Evolutionary conservation across 306 rosid genomes (phyloP).

Genomic region (Sicyos edulis): DNA sequence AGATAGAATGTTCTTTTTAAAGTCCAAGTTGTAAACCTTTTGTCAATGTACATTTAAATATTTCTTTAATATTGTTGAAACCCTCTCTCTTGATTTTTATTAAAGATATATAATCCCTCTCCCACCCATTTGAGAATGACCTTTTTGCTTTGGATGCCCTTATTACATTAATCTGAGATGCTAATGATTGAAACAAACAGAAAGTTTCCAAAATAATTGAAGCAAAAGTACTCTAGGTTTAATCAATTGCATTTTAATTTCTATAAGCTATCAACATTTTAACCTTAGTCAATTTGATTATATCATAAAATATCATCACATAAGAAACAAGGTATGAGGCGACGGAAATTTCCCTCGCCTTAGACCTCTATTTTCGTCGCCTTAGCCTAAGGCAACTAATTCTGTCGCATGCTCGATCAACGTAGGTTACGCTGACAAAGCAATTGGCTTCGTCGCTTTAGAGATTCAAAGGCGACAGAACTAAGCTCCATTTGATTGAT

Average conservation of each 20-base stretch:
- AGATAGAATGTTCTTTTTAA: conserved; percentile 12
- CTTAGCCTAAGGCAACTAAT: too few relatives aligned
- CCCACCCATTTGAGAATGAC: background rate
- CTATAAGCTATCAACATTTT: background rate
- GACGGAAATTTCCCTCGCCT: too few relatives aligned
- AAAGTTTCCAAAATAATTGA: background rate
- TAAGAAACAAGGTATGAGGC: too few relatives aligned
- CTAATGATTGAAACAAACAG: background rate
- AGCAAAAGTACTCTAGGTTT: background rate
- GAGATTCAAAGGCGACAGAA: too few relatives aligned
- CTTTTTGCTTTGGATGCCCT: conserved; percentile 7
- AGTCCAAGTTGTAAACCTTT: background rate
- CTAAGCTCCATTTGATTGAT: too few relatives aligned
- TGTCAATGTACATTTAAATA: background rate
- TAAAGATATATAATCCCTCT: too few relatives aligned
- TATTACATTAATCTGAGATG: background rate
- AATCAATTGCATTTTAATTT: background rate
- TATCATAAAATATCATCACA: background rate
- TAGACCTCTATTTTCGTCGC: too few relatives aligned
- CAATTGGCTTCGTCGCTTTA: too few relatives aligned
- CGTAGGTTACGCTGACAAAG: too few relatives aligned
- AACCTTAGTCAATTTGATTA: background rate
- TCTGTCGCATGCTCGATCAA: too few relatives aligned
- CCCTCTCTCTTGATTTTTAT: background rate
- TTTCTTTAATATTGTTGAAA: background rate